phyloP scores from a whole-genome alignment of 1,139 yeast genomes.

The Magnusiomyces tetraspermus region DNA sequence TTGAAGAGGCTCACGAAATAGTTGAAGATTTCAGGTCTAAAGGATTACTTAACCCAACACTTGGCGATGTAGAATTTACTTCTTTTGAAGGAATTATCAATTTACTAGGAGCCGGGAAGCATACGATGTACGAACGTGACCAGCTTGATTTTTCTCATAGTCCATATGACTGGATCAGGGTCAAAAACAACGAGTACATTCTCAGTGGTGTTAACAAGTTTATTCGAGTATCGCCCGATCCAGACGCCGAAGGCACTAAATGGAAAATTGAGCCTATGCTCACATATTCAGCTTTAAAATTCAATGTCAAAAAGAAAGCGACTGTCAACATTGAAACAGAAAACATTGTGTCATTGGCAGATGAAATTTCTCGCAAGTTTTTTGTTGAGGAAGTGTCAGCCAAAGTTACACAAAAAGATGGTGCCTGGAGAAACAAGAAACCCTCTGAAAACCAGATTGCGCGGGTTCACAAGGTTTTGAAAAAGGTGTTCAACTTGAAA shows the following conservation, averaged over 20 bases:
- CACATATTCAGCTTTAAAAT: not conserved
- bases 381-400: not conserved
- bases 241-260: not conserved
- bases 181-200: not conserved
- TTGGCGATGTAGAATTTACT: not conserved
- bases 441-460: not conserved
- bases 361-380: not conserved
- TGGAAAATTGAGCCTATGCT: not conserved
- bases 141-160: not conserved
- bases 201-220: not conserved
- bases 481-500: not conserved
- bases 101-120: too few relatives aligned
- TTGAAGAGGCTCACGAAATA: not conserved
- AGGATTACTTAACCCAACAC: not conserved
- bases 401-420: not conserved
- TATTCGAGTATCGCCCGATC: not conserved
- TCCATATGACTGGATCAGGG: not conserved
- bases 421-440: not conserved
- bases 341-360: not conserved
- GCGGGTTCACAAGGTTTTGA: not conserved
- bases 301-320: not conserved
- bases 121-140: not conserved
- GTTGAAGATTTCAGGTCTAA: not conserved
- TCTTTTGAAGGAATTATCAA: not conserved
- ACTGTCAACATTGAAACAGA: not conserved